phyloP scores from a whole-genome alignment of 2,329 filamentous ascomycete species.

The Neofusicoccum umdonicola region DNA sequence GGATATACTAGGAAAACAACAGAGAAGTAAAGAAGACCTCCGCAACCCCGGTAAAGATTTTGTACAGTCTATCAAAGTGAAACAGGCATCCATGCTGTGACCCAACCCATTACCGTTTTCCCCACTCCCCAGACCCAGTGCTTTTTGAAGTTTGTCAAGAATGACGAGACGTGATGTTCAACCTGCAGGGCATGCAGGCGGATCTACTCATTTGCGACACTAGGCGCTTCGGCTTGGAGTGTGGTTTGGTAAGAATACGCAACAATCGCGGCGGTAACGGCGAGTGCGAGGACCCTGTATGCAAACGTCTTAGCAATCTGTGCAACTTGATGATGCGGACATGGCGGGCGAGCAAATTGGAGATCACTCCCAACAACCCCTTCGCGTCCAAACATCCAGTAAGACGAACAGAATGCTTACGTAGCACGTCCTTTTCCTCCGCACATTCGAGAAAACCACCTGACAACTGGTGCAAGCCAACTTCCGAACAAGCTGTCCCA shows the following conservation, averaged over 20 bases:
- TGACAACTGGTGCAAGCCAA: slow-evolving; percentile 8
- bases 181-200: not conserved
- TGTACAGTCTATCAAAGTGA: not conserved
- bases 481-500: slow-evolving; percentile 16
- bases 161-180: not conserved
- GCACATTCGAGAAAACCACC: slow-evolving; percentile 7
- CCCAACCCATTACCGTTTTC: not conserved
- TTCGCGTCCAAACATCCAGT: slow-evolving; percentile 9
- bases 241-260: slow-evolving; percentile 7
- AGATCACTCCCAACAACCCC: slow-evolving; percentile 6
- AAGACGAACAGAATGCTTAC: slow-evolving; percentile 17
- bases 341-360: slow-evolving; percentile 10
- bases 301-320: slow-evolving; percentile 12
- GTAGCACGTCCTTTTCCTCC: slow-evolving; percentile 17
- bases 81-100: not conserved
- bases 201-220: not conserved
- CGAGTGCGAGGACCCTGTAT: not conserved
- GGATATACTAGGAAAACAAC: slow-evolving; percentile 5
- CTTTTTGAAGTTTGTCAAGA: not conserved
- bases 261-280: not conserved
- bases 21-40: not conserved
- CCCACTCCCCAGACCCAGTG: not conserved
- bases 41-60: not conserved
- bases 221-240: not conserved
- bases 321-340: not conserved